phyloP scores from a whole-genome alignment of 2,329 filamentous ascomycete genomes.

The Curvularia eragrostidis region DNA sequence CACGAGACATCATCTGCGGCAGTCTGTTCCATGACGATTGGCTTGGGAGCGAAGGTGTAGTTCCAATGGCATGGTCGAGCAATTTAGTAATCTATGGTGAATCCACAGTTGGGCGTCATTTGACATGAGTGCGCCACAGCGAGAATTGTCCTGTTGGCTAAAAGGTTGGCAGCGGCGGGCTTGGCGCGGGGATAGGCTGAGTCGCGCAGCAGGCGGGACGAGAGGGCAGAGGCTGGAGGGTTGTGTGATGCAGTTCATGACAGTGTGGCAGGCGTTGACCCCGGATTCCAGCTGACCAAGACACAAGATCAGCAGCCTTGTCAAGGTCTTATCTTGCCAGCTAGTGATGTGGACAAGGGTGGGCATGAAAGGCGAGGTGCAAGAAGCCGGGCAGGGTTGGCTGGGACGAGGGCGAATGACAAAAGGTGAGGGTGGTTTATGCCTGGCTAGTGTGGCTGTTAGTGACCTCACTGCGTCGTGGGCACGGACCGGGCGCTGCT shows the following conservation, averaged over 20 bases:
- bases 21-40: not conserved
- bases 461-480: slow-evolving; percentile 6
- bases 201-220: slow-evolving; percentile 20
- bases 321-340: slow-evolving; percentile 18
- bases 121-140: slow-evolving; percentile 3
- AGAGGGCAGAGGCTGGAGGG: slow-evolving; percentile 15
- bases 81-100: slow-evolving; percentile 2
- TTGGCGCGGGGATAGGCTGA: slow-evolving; percentile 12
- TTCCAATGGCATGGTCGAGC: not conserved
- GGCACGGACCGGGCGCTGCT: slow-evolving; percentile 18
- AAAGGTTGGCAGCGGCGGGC: slow-evolving; percentile 2
- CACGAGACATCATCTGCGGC: not conserved
- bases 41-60: not conserved
- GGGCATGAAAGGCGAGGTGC: slow-evolving; percentile 3
- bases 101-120: slow-evolving; percentile 12
- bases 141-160: slow-evolving; percentile 14
- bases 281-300: slow-evolving; percentile 30
- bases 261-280: slow-evolving; percentile 13
- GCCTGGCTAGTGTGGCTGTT: not conserved
- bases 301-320: slow-evolving; percentile 24
- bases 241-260: slow-evolving; percentile 15
- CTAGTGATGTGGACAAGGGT: slow-evolving; percentile 18
- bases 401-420: not conserved
- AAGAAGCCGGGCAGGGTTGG: not conserved
- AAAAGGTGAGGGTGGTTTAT: not conserved